A percentile compares a stretch with the other conserved stretches of the same genome.
These are phyloP conservation scores for Jacaranda mimosifolia DNA, from an alignment of 257 asterid species.

Conservation along the genomic window DNA sequence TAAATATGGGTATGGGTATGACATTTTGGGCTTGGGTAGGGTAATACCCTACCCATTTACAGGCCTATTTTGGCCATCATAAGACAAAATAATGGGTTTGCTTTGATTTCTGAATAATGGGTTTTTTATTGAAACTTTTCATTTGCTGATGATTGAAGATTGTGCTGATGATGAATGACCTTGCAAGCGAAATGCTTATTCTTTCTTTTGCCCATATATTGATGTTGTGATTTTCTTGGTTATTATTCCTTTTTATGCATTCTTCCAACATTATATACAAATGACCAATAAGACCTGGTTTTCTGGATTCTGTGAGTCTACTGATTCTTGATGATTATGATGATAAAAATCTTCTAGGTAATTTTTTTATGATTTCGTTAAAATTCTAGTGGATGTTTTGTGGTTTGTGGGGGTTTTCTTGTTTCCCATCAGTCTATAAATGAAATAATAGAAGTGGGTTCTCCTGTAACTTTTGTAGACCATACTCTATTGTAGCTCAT, in stretches of 20 bases:
- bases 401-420: neutral
- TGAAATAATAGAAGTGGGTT: neutral
- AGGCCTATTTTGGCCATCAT: too few species aligned
- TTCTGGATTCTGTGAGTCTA: neutral
- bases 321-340: neutral
- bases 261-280: slow-evolving; percentile 4
- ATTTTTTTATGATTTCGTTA: neutral
- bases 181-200: neutral
- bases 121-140: neutral
- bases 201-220: neutral
- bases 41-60: too few species aligned
- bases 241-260: neutral
- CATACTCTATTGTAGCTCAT: neutral
- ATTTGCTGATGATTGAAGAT: neutral
- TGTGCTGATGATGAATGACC: neutral
- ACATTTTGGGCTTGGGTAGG: too few species aligned
- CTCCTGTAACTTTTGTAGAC: neutral
- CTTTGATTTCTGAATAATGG: slow-evolving; percentile 23
- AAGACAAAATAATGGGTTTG: too few species aligned
- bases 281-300: neutral
- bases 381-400: neutral
- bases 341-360: slow-evolving; percentile 2
- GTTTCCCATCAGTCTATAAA: neutral
- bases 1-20: too few species aligned
- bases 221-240: slow-evolving; percentile 15